A percentile compares a stretch with the other conserved stretches of the same genome.
Conservation (phyloP, 2,329 filamentous ascomycete species). For the Saccharata proteae region DNA sequence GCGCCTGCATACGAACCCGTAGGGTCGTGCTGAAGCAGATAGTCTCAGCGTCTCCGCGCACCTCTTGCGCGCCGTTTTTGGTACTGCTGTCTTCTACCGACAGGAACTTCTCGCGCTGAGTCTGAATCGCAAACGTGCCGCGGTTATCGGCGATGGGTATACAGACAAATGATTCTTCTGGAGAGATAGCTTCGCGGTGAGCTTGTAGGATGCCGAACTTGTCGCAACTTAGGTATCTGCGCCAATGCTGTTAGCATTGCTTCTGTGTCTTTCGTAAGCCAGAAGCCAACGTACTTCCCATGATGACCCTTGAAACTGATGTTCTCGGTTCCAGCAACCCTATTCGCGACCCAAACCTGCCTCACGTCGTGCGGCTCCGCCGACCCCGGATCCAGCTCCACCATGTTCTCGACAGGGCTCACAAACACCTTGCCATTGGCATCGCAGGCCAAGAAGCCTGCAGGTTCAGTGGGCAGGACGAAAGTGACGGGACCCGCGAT, state of each 20-base stretch:
- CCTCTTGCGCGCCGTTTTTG: conserved; percentile 34
- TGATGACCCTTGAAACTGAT: conserved; percentile 85
- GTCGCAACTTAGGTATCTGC: conserved; percentile 74
- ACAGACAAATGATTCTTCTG: conserved; percentile 69
- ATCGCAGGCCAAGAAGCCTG: conserved; percentile 72
- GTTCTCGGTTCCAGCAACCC: conserved; percentile 66
- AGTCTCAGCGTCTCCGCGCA: conserved; percentile 63
- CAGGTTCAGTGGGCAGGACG: conserved; percentile 62
- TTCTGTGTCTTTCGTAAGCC: conserved; percentile 18
- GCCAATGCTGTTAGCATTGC: conserved; percentile 11
- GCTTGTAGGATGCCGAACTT: conserved; percentile 69
- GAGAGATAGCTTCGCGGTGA: conserved; percentile 66
- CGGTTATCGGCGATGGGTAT: conserved; percentile 50
- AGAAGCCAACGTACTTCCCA: conserved; percentile 46
- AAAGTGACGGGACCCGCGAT: conserved; percentile 73
- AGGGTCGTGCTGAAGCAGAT: conserved; percentile 60
- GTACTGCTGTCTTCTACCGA: conserved; percentile 36
- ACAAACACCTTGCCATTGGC: conserved; percentile 77
- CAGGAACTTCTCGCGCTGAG: conserved; percentile 58
- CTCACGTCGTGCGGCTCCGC: conserved; percentile 92
- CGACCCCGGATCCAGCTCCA: conserved; percentile 68
- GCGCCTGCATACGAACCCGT: conserved; percentile 83
- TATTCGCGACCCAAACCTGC: conserved; percentile 88
- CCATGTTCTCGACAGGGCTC: conserved; percentile 70
- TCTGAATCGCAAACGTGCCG: conserved; percentile 64